Evolutionary conservation across 805 yeast genomes (phyloP).

Genomic region (Wilhelminamyces savonicus): DNA sequence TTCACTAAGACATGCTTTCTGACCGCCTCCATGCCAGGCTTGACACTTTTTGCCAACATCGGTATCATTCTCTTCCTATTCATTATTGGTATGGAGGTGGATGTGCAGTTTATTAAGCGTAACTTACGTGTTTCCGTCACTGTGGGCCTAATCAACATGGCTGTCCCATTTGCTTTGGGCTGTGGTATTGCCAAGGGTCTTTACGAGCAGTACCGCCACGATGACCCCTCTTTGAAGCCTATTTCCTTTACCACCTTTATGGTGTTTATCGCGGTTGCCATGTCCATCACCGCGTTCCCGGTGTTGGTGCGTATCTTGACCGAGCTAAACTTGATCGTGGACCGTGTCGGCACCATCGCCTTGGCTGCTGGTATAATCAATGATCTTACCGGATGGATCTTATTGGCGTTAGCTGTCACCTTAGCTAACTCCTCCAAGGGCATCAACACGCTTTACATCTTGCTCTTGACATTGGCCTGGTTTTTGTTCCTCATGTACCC

Average conservation of each 20-base stretch:
- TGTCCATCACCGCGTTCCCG: slow-evolving; percentile 83
- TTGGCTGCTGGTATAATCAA: slow-evolving; percentile 78
- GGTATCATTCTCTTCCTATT: slow-evolving; percentile 73
- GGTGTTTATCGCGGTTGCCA: slow-evolving; percentile 79
- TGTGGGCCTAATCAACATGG: slow-evolving; percentile 69
- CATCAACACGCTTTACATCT: slow-evolving; percentile 61
- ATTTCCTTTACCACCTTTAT: slow-evolving; percentile 65
- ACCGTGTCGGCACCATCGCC: slow-evolving; percentile 65
- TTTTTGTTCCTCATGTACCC: slow-evolving; percentile 54
- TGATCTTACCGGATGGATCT: slow-evolving; percentile 77
- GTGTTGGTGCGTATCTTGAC: slow-evolving; percentile 75
- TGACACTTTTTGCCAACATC: slow-evolving; percentile 63
- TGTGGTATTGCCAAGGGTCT: slow-evolving; percentile 65
- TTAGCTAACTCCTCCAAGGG: slow-evolving; percentile 70
- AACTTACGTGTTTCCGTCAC: slow-evolving; percentile 55
- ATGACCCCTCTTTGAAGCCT: slow-evolving; percentile 17
- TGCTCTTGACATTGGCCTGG: slow-evolving; percentile 66
- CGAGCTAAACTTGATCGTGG: slow-evolving; percentile 63
- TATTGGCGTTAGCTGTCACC: slow-evolving; percentile 69
- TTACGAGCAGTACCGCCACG: slow-evolving; percentile 46
- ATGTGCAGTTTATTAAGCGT: slow-evolving; percentile 54
- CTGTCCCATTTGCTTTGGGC: slow-evolving; percentile 76
- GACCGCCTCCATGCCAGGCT: slow-evolving; percentile 50
- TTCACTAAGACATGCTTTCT: slow-evolving; percentile 67
- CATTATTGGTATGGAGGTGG: slow-evolving; percentile 76